Base-by-base conservation (phyloP, 116 monocot genomes). In the Cymodocea nodosa region DNA sequence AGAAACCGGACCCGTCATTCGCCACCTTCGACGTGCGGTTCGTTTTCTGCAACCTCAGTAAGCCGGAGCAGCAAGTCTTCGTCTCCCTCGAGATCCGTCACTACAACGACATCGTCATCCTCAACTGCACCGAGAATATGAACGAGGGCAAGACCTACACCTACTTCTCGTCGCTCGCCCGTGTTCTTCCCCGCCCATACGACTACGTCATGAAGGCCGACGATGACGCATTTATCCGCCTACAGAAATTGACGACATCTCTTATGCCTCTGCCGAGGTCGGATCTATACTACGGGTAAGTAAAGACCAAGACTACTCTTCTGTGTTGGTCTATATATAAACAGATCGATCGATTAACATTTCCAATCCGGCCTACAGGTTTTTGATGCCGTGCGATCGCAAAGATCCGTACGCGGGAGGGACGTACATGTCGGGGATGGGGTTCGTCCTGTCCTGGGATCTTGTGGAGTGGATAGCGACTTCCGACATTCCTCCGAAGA, bases 131-230 rank as follows among this genome's bases (percentile, higher is more conserved):
- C 10, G 85, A 89, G 76, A 85, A 85, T 78, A 84, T 84, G 85
- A 67, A 85, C 76, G 6, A 13, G 19, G 87, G 87, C 40, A 92
- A 92, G 74, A 87, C 90, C 22, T 84, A 90, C 77, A 70, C 74
- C 8, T 90, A 75, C 75, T 78, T 87, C 84, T 87, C 91, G 17
- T 63, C 71, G 37, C 71, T 92, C 9, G 77, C 91, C 0, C 6
- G 0, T 9, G 15, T 70, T 49, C 30, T 75, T 35, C 57, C 17
- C 10, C 49, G 35, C 2, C 60, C 50, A 11, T 90, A 90, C 68
- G 86, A 90, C 70, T 90, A 81, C 68, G 79, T 90, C 4, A 79
- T 90, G 84, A 90, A 90, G 65, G 71, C 86, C 20, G 90, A 90
- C 71, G 84, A 90, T 52, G 90, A 90, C 30, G 30, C 30, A 3